Percentiles rank a stretch among this genome's conserved stretches.
phyloP scores from a whole-genome alignment of 257 asterid species.

The Petrea volubilis region DNA sequence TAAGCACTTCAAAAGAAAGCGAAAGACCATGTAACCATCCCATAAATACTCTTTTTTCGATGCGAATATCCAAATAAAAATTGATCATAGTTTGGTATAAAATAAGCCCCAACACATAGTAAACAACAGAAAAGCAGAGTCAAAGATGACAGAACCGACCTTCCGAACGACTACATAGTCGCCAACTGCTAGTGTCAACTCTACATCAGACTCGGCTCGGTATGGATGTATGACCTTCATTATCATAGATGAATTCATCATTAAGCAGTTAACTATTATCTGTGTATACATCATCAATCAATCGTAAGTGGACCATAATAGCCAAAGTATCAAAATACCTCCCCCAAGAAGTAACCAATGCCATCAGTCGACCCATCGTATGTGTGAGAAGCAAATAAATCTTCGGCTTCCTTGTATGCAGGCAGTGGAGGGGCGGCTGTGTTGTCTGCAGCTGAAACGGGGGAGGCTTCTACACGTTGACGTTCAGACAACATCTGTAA shows the following conservation, averaged over 20 bases:
- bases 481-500: conserved; percentile 65
- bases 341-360: conserved; percentile 64
- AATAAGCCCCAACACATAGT: not conserved
- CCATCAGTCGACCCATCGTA: conserved; percentile 45
- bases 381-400: conserved; percentile 35
- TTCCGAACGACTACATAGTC: conserved; percentile 74
- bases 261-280: conserved; percentile 11
- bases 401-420: conserved; percentile 36
- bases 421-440: conserved; percentile 37
- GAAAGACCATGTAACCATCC: no score
- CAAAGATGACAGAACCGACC: conserved; percentile 33
- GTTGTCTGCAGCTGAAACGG: conserved; percentile 30
- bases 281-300: not conserved
- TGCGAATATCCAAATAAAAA: no score
- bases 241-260: not conserved
- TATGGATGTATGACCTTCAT: conserved; percentile 68
- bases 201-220: conserved; percentile 65
- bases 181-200: conserved; percentile 61
- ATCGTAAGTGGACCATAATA: not conserved
- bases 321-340: conserved; percentile 38
- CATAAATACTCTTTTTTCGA: no score
- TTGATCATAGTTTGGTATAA: no score
- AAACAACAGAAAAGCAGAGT: not conserved
- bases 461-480: conserved; percentile 45
- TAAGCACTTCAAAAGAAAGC: no score